These are phyloP conservation scores for Oryza australiensis DNA, from an alignment of 176 grass and related monocot species.

Conservation along the genomic window DNA sequence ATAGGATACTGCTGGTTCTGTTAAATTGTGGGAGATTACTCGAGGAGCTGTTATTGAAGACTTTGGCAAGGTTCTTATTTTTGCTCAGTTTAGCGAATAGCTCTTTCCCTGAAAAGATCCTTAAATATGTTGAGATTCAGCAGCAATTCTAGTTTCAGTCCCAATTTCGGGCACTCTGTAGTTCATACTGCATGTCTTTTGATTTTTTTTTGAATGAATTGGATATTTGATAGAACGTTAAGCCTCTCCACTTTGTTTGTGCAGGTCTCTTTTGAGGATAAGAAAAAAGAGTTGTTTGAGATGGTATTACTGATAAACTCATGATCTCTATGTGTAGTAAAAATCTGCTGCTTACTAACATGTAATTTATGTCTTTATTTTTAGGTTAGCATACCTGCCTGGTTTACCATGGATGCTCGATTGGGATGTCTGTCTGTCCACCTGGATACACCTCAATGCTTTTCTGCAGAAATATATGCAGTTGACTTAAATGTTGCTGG, in stretches of 20 bases:
- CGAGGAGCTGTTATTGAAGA: slow-evolving; percentile 84
- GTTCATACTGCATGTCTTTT: slow-evolving; percentile 19
- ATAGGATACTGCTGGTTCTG: slow-evolving; percentile 81
- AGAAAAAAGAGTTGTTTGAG: slow-evolving; percentile 98
- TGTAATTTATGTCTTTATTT: slow-evolving; percentile 36
- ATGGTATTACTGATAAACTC: slow-evolving; percentile 58
- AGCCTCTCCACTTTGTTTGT: slow-evolving; percentile 38
- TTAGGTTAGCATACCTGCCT: slow-evolving; percentile 96
- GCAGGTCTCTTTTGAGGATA: slow-evolving; percentile 97
- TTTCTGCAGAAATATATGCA: slow-evolving; percentile 94
- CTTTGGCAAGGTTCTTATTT: slow-evolving; percentile 82
- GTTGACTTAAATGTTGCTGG: slow-evolving; percentile 77
- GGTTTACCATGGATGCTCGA: slow-evolving; percentile 92
- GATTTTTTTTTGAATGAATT: slow-evolving; percentile 1
- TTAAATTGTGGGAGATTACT: slow-evolving; percentile 98
- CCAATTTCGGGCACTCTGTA: slow-evolving; percentile 10
- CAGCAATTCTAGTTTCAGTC: slow-evolving; percentile 8
- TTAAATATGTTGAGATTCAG: background rate
- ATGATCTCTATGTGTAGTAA: slow-evolving; percentile 28
- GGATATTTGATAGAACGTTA: slow-evolving; percentile 39
- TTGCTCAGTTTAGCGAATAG: slow-evolving; percentile 2
- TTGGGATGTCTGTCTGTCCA: slow-evolving; percentile 83
- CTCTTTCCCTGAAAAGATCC: slow-evolving; percentile 2
- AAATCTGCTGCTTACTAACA: background rate
- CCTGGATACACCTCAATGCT: slow-evolving; percentile 94